Base-by-base conservation (phyloP, 306 rosid genomes). In the Prunus salicina region DNA sequence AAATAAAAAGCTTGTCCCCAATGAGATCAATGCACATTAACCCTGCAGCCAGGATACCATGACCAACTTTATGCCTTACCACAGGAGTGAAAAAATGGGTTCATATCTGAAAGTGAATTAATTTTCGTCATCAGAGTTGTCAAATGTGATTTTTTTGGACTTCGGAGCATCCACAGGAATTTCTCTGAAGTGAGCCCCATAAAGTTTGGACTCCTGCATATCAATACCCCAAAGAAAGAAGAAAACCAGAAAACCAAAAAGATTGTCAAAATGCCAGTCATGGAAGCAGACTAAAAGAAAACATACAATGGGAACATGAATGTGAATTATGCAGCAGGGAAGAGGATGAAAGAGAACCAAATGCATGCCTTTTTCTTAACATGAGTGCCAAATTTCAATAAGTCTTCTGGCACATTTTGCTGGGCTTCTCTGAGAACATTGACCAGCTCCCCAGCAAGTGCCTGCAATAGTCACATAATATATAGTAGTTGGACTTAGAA, bases 391-490 rank as follows among this genome's bases (percentile, higher is more conserved):
- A 96, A 96, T 76, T 92, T 96, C 77, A 92, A 41, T 30, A 92
- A 90, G 32, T 67, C 81, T 16, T 85, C 90, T 2, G 97, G 97
- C 43, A 95, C 97, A 68, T 58, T 61, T 87, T 96, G 98, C 45
- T 87, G 84, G 25, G 99, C 99, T 89, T 96, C 98, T 80, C 82
- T 90, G n/a, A 92, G 91, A 72, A 96, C 99, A 84, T 96, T 96
- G 71, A 92, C 98, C 70, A 96, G 88, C 92, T 96, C 99, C 73
- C 99, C 99, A 64, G 96, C 86, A 71, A 96, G 99, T 72, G 97
- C 99, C 99, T 96, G 85, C 77, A 74, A 80, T 67, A 71, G 67
- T 58, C 22, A 49, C 55, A 25, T 67, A 74, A 20, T 41, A 20
- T 34, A 69, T 24, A 13, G 20, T 8, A 24, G 53, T 58, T 34